Evolutionary conservation across 176 grass and related monocot genomes (phyloP), one percentile per base, ranked within the genome.

Genomic region (Musa beccarii): DNA sequence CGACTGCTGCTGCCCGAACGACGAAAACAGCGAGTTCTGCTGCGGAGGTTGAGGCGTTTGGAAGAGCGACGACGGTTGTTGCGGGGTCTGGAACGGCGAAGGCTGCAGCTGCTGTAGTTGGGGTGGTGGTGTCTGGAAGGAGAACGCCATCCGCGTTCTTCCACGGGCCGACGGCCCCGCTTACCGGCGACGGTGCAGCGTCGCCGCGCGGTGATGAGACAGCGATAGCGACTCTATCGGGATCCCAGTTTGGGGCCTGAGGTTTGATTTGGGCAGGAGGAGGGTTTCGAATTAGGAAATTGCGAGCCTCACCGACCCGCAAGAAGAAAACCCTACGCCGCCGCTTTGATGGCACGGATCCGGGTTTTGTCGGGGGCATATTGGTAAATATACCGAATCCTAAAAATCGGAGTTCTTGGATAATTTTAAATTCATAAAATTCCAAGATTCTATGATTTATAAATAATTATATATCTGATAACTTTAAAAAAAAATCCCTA

Each of bases 101-200:
- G n/a, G 54, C 54, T 74, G 71, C 22, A 5, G 71, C 22, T 55
- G 17, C 53, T 74, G 71, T 23, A 26, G 21, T 56, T 55, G 71
- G 24, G 52, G 71, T 29, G 34, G 43, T 1, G 73, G 73, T 13
- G 73, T 75, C 16, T 56, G 28, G 28, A 75, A 75, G 28, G 73
- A 75, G 14, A 75, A 75, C 8, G 73, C 73, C 73, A 75, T 75
- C 14, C 21, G 54, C 55, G 11, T 5, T 11, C 34, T 49, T 15
- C 24, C 1, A n/a, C 9, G 25, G 53, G 22, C 12, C 53, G 15
- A 74, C 21, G 17, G 67, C 16, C 19, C 26, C 43, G 14, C 34
- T 69, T 69, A 17, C 57, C 16, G 16, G 34, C 34, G 34, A 20
- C 15, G 57, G 57, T 8, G 57, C 57, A 19, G 15, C 57, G 57